phyloP scores from a whole-genome alignment of 768 basidiomycete genomes.

The Coprinopsis cinerea region DNA sequence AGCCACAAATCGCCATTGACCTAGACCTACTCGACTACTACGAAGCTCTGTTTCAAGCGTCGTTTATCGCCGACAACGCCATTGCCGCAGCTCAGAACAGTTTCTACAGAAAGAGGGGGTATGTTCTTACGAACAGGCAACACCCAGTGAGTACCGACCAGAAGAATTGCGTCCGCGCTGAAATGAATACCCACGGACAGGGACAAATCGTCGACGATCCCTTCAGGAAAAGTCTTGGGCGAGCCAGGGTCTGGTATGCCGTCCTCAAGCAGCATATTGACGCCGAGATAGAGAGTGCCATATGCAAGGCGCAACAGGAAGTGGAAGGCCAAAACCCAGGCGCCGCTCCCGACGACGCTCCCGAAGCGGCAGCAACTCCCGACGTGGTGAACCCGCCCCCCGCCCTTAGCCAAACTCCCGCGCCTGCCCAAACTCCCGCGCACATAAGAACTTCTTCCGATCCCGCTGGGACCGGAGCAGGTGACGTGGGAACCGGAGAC shows the following conservation, averaged over 20 bases:
- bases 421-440: no score
- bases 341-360: no score
- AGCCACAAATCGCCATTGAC: neutral
- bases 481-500: neutral
- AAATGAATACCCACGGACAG: neutral
- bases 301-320: neutral
- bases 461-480: no score
- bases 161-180: neutral
- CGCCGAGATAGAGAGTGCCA: neutral
- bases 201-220: neutral
- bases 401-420: no score
- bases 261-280: neutral
- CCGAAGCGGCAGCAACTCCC: no score
- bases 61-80: neutral
- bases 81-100: neutral
- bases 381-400: no score
- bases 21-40: neutral
- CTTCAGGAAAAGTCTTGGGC: neutral
- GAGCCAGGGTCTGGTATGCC: neutral
- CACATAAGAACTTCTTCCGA: no score
- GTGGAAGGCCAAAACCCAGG: neutral
- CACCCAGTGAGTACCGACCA: neutral
- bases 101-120: neutral
- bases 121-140: neutral
- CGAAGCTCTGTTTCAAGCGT: neutral